Evolutionary conservation across 495 filamentous ascomycete species (phyloP), one percentile per base, ranked within the genome.

Genomic region (Aspergillus carlsbadensis): DNA sequence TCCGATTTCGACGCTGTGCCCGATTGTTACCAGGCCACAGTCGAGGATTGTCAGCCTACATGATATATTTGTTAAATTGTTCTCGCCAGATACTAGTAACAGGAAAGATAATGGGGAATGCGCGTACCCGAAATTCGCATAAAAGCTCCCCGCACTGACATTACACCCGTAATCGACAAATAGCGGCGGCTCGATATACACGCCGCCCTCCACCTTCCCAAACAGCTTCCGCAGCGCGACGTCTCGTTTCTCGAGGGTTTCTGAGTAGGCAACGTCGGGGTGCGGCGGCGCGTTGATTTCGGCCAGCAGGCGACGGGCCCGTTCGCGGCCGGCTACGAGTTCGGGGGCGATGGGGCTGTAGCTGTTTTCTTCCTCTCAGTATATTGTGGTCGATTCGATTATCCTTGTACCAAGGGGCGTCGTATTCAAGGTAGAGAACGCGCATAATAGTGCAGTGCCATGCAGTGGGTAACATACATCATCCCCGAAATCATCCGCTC

Each of bases 1-100:
- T 0, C 87, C 90, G 48, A 93, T 73, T 20, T 94, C 78, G 3
- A 89, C 90, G 17, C 90, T 82, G 18, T 85, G 77, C 10, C 91
- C 91, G 57, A 95, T 86, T 21, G 80, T 81, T 39, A 94, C 85
- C 10, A 81, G 61, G 63, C 85, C 87, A 11, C 87, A 90, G 70
- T 96, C 91, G 11, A 94, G 67, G 63, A 88, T 82, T 0, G 82
- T 87, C 45, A 80, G 60, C 41, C 69, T 78, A 48, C 21, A n/a
- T n/a, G n/a, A n/a, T n/a, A n/a, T n/a, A n/a, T n/a, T n/a, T n/a
- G n/a, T n/a, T n/a, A n/a, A n/a, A n/a, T n/a, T n/a, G n/a, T n/a
- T n/a, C n/a, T n/a, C n/a, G n/a, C n/a, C n/a, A n/a, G n/a, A n/a
- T n/a, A n/a, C n/a, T n/a, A n/a, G n/a, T n/a, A n/a, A n/a, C n/a